These are phyloP conservation scores for Ochromonadaceae sp. DNA, from an alignment of 352 stramenopile species.

Conservation along the genomic window DNA sequence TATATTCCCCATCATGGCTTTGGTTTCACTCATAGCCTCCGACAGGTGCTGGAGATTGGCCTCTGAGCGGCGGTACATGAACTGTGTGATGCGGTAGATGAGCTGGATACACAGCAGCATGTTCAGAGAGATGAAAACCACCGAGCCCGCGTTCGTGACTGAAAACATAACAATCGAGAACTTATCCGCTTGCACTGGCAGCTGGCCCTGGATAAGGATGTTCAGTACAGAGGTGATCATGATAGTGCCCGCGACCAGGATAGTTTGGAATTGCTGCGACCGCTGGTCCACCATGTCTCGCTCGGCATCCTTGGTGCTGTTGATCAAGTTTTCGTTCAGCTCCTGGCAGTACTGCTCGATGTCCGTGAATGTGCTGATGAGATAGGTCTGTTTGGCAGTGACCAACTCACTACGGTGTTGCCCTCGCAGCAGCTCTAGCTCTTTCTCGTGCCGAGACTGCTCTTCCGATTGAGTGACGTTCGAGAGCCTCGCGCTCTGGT, in stretches of 20 bases:
- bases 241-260: not conserved
- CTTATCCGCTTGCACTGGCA: not conserved
- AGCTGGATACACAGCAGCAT: not conserved
- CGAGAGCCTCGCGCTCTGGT: too few relatives aligned
- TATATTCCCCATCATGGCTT: too few relatives aligned
- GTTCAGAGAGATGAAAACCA: not conserved
- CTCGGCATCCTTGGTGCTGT: not conserved
- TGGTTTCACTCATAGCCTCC: too few relatives aligned
- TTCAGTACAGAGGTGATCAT: not conserved
- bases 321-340: constrained; percentile 10
- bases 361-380: not conserved
- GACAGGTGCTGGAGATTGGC: too few relatives aligned
- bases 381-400: constrained; percentile 4
- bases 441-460: too few relatives aligned
- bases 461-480: too few relatives aligned
- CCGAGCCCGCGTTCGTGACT: not conserved
- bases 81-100: not conserved
- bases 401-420: too few relatives aligned
- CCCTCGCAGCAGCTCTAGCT: too few relatives aligned
- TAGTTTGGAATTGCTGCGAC: constrained; percentile 6
- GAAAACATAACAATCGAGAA: not conserved
- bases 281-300: constrained; percentile 15
- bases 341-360: constrained; percentile 9
- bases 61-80: not conserved
- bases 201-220: not conserved